A percentile compares a stretch with the other conserved stretches of the same genome.
Evolutionary conservation across 208 protist species (phyloP).

Genomic region (Vickermania ingenoplastis): DNA sequence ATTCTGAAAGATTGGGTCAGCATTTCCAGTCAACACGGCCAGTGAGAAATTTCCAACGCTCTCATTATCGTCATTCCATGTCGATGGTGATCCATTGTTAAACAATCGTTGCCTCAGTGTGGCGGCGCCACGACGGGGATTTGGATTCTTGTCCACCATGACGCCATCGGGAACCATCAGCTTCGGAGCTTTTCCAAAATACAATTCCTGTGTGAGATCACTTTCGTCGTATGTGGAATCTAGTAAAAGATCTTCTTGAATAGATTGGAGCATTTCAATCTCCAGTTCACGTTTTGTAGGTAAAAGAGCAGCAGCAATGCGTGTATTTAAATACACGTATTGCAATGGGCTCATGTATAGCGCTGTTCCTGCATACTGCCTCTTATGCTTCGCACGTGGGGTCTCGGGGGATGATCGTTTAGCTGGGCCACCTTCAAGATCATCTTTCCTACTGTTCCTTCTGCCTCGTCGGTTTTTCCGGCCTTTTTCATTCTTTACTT

Average conservation of each 20-base stretch:
- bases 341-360: conserved; percentile 71
- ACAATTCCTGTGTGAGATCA: conserved; percentile 18
- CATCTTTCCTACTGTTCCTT: background rate
- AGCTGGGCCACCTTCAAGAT: background rate
- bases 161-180: conserved; percentile 9
- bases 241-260: conserved; percentile 56
- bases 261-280: conserved; percentile 66
- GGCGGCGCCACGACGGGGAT: background rate
- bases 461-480: conserved; percentile 2
- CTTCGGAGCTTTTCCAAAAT: conserved; percentile 36
- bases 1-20: conserved; percentile 12
- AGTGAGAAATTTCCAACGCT: conserved; percentile 4
- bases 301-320: conserved; percentile 62
- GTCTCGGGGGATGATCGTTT: background rate
- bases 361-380: conserved; percentile 11
- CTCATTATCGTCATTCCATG: conserved; percentile 3
- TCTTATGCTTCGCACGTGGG: background rate
- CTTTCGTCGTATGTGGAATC: conserved; percentile 39
- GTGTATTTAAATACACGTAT: conserved; percentile 81
- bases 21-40: background rate
- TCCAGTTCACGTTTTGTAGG: conserved; percentile 37
- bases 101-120: background rate
- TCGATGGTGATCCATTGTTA: background rate
- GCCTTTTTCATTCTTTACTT: background rate
- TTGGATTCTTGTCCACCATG: background rate